Percentiles rank a stretch among this genome's conserved stretches.
Conservation (phyloP, 306 rosid genomes). For the Abrus pulchellus region DNA sequence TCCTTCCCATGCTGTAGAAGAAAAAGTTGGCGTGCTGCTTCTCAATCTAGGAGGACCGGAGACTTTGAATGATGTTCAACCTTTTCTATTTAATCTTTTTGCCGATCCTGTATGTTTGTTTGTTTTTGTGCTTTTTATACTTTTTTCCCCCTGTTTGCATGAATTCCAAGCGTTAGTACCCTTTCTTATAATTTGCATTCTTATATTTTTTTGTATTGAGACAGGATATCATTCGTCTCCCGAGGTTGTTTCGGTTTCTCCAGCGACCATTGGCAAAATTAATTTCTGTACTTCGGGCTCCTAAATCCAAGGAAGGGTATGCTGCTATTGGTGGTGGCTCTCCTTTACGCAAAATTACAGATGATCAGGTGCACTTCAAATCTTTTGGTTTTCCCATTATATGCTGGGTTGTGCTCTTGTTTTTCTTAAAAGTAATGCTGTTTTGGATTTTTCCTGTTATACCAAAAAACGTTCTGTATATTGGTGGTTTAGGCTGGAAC, state of each 20-base stretch:
- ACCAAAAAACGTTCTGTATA: neutral
- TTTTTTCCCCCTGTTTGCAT: neutral
- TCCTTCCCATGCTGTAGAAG: constrained; percentile 60
- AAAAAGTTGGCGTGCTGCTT: constrained; percentile 94
- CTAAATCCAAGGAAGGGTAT: constrained; percentile 98
- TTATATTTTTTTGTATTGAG: constrained; percentile 39
- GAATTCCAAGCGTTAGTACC: neutral
- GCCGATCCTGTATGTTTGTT: constrained; percentile 87
- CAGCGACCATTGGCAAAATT: constrained; percentile 86
- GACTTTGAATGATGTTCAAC: constrained; percentile 93
- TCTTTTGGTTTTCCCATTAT: constrained; percentile 13
- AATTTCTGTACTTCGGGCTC: constrained; percentile 91
- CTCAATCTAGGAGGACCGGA: constrained; percentile 98
- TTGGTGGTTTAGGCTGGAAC: constrained; percentile 32
- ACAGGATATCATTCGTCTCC: constrained; percentile 97
- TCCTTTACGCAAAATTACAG: constrained; percentile 93
- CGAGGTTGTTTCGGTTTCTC: constrained; percentile 86
- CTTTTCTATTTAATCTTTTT: constrained; percentile 91
- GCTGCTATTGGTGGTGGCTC: constrained; percentile 99
- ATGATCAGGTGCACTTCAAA: constrained; percentile 78
- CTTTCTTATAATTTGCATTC: constrained; percentile 19
- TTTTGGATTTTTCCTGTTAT: constrained; percentile 3
- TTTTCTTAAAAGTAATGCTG: constrained; percentile 32
- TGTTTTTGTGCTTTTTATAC: neutral
- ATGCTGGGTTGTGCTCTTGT: neutral